Conservation (phyloP, 495 filamentous ascomycete species). For the Paragyromitra xinjiangensis region DNA sequence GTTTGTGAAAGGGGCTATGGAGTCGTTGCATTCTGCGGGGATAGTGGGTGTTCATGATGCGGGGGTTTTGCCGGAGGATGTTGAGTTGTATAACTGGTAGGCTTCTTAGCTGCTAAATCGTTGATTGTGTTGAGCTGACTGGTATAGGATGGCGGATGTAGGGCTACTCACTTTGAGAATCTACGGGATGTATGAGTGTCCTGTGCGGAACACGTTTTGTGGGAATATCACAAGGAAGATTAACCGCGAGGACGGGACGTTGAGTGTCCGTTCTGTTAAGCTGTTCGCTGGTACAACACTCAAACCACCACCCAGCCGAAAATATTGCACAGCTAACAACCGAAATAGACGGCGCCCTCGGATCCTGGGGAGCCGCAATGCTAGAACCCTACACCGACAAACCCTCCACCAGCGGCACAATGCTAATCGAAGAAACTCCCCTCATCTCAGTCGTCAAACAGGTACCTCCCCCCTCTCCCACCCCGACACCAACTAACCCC, state of each 20-base stretch:
- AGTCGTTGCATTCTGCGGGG: slow-evolving; percentile 67
- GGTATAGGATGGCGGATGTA: slow-evolving; percentile 58
- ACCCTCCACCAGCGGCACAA: slow-evolving; percentile 65
- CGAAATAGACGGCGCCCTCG: slow-evolving; percentile 68
- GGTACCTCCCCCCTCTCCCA: slow-evolving; percentile 8
- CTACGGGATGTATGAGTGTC: slow-evolving; percentile 72
- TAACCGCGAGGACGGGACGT: slow-evolving; percentile 59
- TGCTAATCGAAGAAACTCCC: slow-evolving; percentile 67
- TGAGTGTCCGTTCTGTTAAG: slow-evolving; percentile 67
- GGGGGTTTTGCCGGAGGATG: slow-evolving; percentile 64
- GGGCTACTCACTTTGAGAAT: slow-evolving; percentile 67
- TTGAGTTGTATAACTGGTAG: slow-evolving; percentile 63
- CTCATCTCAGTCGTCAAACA: slow-evolving; percentile 61
- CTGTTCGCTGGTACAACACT: slow-evolving; percentile 65
- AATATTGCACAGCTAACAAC: slow-evolving; percentile 32
- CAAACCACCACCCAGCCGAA: background rate
- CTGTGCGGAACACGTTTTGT: slow-evolving; percentile 69
- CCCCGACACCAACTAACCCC: background rate
- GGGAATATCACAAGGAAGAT: slow-evolving; percentile 56
- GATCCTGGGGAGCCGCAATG: slow-evolving; percentile 71
- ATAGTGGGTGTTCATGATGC: slow-evolving; percentile 72
- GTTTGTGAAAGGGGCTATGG: slow-evolving; percentile 67
- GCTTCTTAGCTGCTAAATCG: background rate
- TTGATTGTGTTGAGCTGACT: background rate
- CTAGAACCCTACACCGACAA: slow-evolving; percentile 70